Evolutionary conservation across 345 rosid species (phyloP).

Genomic region (Cardamine occulta): DNA sequence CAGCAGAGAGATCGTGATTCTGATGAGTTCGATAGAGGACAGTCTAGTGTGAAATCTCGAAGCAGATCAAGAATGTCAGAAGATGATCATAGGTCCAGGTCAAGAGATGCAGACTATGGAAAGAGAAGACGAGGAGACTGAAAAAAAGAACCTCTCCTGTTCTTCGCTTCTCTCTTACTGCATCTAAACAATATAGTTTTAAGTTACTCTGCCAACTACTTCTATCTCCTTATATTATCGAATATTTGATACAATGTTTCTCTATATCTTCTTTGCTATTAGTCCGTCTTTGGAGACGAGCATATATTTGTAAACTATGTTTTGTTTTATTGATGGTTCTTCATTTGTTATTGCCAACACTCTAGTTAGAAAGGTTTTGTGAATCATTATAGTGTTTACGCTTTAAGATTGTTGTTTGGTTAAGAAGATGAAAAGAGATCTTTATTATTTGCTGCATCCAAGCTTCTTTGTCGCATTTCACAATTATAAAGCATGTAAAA

Average conservation of each 20-base stretch:
- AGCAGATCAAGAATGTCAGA: conserved; percentile 71
- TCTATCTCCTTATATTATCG: conserved; percentile 30
- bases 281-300: conserved; percentile 26
- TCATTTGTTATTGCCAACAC: conserved; percentile 25
- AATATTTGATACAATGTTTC: conserved; percentile 40
- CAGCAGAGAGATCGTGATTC: conserved; percentile 73
- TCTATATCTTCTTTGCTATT: conserved; percentile 27
- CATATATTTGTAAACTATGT: conserved; percentile 42
- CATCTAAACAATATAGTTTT: conserved; percentile 6
- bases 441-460: conserved; percentile 22
- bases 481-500: conserved; percentile 34
- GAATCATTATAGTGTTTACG: neutral
- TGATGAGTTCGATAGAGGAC: conserved; percentile 73
- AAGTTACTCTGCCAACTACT: conserved; percentile 26
- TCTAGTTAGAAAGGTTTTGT: neutral
- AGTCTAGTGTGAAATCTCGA: conserved; percentile 66
- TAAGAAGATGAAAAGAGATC: conserved; percentile 4
- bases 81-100: conserved; percentile 69
- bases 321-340: conserved; percentile 21
- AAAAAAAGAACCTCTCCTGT: conserved; percentile 17
- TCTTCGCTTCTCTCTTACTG: conserved; percentile 2
- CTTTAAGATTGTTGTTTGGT: neutral
- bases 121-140: conserved; percentile 67
- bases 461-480: conserved; percentile 30
- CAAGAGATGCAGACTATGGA: conserved; percentile 78